Base-by-base conservation (phyloP, 2,329 filamentous ascomycete genomes). In the Curvularia sp. region DNA sequence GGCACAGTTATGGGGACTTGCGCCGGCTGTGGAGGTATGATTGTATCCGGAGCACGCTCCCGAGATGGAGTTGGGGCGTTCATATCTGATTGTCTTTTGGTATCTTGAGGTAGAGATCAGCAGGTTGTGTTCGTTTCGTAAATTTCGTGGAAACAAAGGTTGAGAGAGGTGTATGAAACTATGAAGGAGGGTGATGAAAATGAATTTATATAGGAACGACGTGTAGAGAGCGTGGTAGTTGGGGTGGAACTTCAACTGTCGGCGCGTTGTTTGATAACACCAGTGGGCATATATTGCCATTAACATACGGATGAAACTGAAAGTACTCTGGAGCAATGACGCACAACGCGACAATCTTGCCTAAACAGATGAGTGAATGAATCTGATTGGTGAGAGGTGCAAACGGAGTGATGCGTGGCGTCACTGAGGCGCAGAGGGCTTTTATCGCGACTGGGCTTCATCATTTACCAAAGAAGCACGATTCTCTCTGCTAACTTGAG, bases 1-100 rank as follows among this genome's bases (percentile, higher is more conserved):
- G 66, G 64, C 13, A 66, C 46, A 7, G 48, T 19, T 15, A 52
- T 32, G 12, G 45, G 27, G 30, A 36, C 18, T 3, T 32, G 25
- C 13, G 13, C 4, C n/a, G 7, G 23, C 15, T 13, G 42, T 3
- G 8, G 18, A 23, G 3, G 4, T 27, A 1, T 5, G 12, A n/a
- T 38, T 6, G 15, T 7, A 36, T 36, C 15, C n/a, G 4, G 4
- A 9, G n/a, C 3, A 13, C 7, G 8, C 34, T 36, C 34, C 2
- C 5, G 15, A 3, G 34, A 7, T 36, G 34, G 34, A n/a, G 34
- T 36, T n/a, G 34, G 8, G 4, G 8, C 6, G 7, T 6, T 13
- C 34, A 36, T 36, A 3, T 18, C n/a, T 6, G 7, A 2, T 18
- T n/a, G 15, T 7, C 2, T 1, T 7, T 36, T 36, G 15, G 15